A percentile compares a stretch with the other conserved stretches of the same genome.
Evolutionary conservation across 2,329 filamentous ascomycete genomes (phyloP).

Genomic region (Ophiosphaerella korrae): DNA sequence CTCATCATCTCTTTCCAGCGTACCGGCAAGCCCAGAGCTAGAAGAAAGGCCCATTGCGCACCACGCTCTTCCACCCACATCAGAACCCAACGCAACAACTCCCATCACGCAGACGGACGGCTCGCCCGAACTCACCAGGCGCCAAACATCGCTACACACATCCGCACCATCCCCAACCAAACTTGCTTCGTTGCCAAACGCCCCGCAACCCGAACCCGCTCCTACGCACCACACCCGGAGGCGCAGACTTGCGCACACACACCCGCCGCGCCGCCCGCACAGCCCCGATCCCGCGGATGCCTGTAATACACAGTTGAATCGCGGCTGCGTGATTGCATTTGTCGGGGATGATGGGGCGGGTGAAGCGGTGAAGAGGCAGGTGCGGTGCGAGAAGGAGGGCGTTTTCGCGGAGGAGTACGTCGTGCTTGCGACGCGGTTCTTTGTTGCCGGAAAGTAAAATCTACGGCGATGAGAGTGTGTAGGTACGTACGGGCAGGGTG

Average conservation of each 20-base stretch:
- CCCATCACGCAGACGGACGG: conserved; percentile 13
- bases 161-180: background rate
- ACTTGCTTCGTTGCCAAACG: too few species aligned
- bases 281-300: conserved; percentile 15
- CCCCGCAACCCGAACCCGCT: background rate
- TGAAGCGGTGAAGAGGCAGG: conserved; percentile 43
- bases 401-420: conserved; percentile 49
- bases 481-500: background rate
- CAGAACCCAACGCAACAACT: background rate
- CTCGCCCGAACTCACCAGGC: conserved; percentile 2
- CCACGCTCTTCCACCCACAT: background rate
- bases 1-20: conserved; percentile 19
- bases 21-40: conserved; percentile 14
- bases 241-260: conserved; percentile 8
- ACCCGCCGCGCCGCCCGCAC: conserved; percentile 3
- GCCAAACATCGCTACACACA: background rate
- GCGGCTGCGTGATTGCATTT: conserved; percentile 43
- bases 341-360: conserved; percentile 27
- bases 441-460: conserved; percentile 30
- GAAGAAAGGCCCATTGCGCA: background rate
- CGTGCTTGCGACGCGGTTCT: conserved; percentile 50
- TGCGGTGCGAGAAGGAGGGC: conserved; percentile 46
- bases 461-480: background rate
- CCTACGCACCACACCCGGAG: conserved; percentile 11
- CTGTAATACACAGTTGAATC: conserved; percentile 40